Evolutionary conservation across 2,329 filamentous ascomycete species (phyloP).

Genomic region (Penicillium nordicum): DNA sequence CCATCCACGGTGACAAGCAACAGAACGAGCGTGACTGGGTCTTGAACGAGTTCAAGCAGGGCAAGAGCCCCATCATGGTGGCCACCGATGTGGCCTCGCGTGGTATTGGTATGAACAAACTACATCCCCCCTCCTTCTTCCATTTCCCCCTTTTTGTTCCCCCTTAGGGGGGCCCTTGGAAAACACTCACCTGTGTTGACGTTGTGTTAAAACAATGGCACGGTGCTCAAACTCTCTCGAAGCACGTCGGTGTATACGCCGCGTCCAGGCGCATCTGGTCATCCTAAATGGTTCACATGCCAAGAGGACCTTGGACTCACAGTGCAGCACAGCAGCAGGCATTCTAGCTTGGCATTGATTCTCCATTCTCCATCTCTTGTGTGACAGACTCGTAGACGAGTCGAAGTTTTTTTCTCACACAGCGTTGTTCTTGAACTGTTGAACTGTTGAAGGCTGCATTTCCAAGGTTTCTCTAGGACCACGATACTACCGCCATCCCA

Average conservation of each 20-base stretch:
- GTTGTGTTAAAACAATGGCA: conserved; percentile 60
- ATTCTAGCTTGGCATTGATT: conserved; percentile 48
- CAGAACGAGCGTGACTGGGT: conserved; percentile 99
- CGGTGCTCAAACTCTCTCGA: conserved; percentile 88
- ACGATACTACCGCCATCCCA: conserved; percentile 55
- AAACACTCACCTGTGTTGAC: conserved; percentile 47
- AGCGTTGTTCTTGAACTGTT: conserved; percentile 49
- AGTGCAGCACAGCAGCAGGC: conserved; percentile 68
- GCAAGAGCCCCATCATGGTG: conserved; percentile 99
- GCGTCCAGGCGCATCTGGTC: conserved; percentile 84
- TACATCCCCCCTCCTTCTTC: conserved; percentile 48
- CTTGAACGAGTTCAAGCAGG: conserved; percentile 98
- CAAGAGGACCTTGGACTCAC: conserved; percentile 84
- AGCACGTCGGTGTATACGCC: conserved; percentile 85
- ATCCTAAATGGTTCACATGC: conserved; percentile 69
- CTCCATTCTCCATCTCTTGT: conserved; percentile 71
- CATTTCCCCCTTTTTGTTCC: conserved; percentile 30
- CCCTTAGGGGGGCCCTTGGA: conserved; percentile 31
- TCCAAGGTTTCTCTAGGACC: conserved; percentile 66
- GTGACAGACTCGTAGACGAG: conserved; percentile 64
- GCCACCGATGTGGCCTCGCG: conserved; percentile 98
- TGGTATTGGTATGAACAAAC: conserved; percentile 98
- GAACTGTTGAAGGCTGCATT: conserved; percentile 78
- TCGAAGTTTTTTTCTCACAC: conserved; percentile 66
- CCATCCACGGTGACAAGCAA: conserved; percentile 98